Evolutionary conservation across 148 eudicot genomes (phyloP).

Genomic region (Suaeda aralocaspica): DNA sequence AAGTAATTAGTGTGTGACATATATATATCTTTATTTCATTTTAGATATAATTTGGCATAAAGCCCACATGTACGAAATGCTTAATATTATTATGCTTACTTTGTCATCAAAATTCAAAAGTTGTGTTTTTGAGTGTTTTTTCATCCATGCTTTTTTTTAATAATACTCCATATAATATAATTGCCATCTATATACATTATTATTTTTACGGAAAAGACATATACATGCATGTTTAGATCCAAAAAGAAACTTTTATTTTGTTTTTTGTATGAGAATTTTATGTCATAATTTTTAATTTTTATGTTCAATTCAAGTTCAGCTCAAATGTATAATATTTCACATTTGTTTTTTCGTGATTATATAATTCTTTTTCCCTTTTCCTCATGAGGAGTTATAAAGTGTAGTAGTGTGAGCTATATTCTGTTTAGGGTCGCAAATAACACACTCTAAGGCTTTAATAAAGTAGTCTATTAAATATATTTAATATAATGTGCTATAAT

Average conservation of each 20-base stretch:
- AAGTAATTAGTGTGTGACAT: background rate
- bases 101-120: conserved; percentile 8
- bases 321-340: too few relatives aligned
- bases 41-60: background rate
- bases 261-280: background rate
- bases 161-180: background rate
- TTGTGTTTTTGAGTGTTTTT: background rate
- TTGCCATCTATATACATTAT: background rate
- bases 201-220: conserved; percentile 9
- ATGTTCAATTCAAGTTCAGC: too few relatives aligned
- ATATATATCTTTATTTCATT: background rate
- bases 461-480: too few relatives aligned
- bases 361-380: too few relatives aligned
- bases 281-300: too few relatives aligned
- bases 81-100: background rate
- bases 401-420: too few relatives aligned
- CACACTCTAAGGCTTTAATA: too few relatives aligned
- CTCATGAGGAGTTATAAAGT: too few relatives aligned
- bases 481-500: too few relatives aligned
- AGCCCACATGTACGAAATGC: background rate
- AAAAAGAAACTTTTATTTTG: background rate
- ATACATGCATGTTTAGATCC: background rate
- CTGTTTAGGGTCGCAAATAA: too few relatives aligned
- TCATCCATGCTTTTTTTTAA: background rate
- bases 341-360: too few relatives aligned